Evolutionary conservation across 179 eudicot genomes (phyloP), one percentile per base, ranked within the genome.

Genomic region (Silene coronaria): DNA sequence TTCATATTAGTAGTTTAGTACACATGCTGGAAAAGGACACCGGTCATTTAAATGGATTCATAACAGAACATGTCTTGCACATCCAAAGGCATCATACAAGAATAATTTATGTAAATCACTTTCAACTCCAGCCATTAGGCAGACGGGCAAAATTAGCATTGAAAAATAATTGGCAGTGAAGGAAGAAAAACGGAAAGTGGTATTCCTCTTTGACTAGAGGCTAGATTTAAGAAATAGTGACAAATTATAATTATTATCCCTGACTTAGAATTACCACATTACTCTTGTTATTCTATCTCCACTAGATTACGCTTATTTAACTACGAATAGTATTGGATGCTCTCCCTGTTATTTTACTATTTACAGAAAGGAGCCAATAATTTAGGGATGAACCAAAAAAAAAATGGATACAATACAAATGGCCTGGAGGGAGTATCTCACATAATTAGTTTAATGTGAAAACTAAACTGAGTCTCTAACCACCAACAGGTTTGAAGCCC

Each of bases 31-130:
- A 27, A 38, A 19, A 61, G 53, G 27, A 38, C 58, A 24, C 59
- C n/a, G 14, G 21, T 46, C 73, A 70, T 70, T 23, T 24, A 70
- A 42, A 69, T 42, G 19, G 22, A 69, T 6, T 22, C 72, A 45
- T 21, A 69, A 42, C 23, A 9, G 48, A 67, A n/a, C 7, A 24
- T 30, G 36, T 34, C 36, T 12, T 26, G 23, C 22, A 21, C 13
- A 59, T 59, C 64, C 4, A 22, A 22, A 27, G 67, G 34, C 67
- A 63, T 13, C 38, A 63, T 26, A n/a, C n/a, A 14, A 19, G 1
- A 63, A 14, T 27, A 63, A 26, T 63, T 63, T 26, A 26, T 5
- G 19, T 66, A 16, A 48, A 30, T 17, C 2, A 65, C 71, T 67
- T 36, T 69, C 19, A 45, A 45, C 58, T 22, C 26, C 28, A 21